Conservation (phyloP, 2,329 filamentous ascomycete species). For the Monascus ruber region DNA sequence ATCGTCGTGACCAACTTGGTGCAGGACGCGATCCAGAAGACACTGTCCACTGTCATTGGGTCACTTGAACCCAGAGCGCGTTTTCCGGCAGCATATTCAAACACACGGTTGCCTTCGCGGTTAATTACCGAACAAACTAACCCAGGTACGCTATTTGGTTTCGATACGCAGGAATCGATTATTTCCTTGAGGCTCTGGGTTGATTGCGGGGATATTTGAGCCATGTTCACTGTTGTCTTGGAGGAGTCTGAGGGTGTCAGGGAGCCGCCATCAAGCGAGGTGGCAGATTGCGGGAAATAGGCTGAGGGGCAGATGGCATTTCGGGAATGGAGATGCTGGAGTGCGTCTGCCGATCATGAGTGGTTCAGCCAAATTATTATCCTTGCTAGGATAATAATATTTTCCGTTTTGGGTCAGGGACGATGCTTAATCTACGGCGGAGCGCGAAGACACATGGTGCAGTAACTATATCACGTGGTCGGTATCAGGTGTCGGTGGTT, state of each 20-base stretch:
- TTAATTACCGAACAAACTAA: background rate
- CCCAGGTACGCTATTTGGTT: background rate
- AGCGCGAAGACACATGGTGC: no score
- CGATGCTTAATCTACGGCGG: no score
- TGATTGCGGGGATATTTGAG: background rate
- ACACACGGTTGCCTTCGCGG: background rate
- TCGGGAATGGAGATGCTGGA: no score
- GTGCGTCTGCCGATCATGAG: no score
- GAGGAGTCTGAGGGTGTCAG: background rate
- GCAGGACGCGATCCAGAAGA: slow-evolving; percentile 46
- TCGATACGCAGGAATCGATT: background rate
- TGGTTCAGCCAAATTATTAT: no score
- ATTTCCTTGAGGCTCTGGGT: background rate
- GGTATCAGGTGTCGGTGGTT: no score
- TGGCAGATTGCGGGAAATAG: no score
- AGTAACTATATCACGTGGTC: no score
- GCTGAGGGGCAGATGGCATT: no score
- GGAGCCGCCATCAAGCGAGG: no score
- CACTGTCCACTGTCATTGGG: slow-evolving; percentile 31
- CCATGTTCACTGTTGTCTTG: background rate
- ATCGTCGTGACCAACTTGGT: slow-evolving; percentile 31
- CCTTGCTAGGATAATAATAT: no score
- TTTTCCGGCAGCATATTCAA: background rate
- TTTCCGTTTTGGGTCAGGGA: no score
- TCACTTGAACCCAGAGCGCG: background rate